Conservation (phyloP, 148 eudicot species). For the Polygonum maritimum region DNA sequence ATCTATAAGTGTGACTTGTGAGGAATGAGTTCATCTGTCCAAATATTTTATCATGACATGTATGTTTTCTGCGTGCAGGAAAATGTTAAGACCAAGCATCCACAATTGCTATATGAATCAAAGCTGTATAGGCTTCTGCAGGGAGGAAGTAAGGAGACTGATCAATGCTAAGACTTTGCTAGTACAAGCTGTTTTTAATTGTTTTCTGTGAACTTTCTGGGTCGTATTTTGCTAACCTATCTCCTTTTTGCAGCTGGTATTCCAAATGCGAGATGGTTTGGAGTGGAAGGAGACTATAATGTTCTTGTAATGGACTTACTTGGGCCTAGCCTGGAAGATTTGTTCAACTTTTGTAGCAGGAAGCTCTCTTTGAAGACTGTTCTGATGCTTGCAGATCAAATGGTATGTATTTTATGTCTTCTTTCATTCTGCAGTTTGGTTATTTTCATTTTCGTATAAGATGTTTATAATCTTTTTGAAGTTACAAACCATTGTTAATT, state of each 20-base stretch:
- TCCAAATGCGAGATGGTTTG: constrained; percentile 86
- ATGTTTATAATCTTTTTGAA: not conserved
- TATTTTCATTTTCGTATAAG: not conserved
- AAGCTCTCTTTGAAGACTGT: constrained; percentile 92
- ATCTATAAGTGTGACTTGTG: not conserved
- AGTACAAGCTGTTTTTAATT: not conserved
- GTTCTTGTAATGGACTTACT: constrained; percentile 90
- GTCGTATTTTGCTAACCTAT: not conserved
- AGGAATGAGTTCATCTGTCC: not conserved
- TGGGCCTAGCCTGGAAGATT: constrained; percentile 96
- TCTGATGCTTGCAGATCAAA: constrained; percentile 99
- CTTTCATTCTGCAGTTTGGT: not conserved
- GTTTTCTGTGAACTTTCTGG: not conserved
- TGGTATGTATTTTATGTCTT: constrained; percentile 33
- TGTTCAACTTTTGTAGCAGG: constrained; percentile 88
- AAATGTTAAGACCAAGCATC: constrained; percentile 90
- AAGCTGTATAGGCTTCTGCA: constrained; percentile 82
- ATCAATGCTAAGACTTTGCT: not conserved
- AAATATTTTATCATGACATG: not conserved
- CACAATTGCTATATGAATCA: constrained; percentile 84
- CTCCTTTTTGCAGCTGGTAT: constrained; percentile 57
- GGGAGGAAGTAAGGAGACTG: constrained; percentile 80
- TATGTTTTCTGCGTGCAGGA: constrained; percentile 38
- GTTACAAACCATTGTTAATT: not conserved
- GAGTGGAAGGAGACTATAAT: constrained; percentile 90